Evolutionary conservation across 2,329 filamentous ascomycete genomes (phyloP).

Genomic region (Aureobasidium sp.): DNA sequence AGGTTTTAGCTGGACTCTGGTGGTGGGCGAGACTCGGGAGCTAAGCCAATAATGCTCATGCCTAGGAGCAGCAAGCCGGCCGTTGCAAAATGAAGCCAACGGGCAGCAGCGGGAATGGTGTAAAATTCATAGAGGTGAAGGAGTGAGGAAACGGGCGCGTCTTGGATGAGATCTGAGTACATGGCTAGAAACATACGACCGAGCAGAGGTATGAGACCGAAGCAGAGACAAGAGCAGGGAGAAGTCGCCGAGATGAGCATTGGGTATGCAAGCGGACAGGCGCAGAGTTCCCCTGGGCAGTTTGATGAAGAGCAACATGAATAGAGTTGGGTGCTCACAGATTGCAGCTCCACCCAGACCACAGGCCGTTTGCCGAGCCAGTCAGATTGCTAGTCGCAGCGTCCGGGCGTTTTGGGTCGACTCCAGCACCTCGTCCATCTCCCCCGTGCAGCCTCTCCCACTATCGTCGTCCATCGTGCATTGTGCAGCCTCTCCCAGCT

Average conservation of each 20-base stretch:
- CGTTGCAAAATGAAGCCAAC: slow-evolving; percentile 12
- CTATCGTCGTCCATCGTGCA: slow-evolving; percentile 1
- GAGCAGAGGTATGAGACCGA: not conserved
- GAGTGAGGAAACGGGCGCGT: not conserved
- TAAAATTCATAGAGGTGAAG: not conserved
- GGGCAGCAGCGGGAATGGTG: not conserved
- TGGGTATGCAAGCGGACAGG: not conserved
- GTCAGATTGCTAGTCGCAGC: not conserved
- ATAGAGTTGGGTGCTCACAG: slow-evolving; percentile 3
- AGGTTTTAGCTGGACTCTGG: not conserved
- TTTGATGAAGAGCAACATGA: slow-evolving; percentile 11
- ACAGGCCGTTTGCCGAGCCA: slow-evolving; percentile 8
- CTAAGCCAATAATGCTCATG: slow-evolving; percentile 9
- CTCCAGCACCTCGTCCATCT: slow-evolving; percentile 4
- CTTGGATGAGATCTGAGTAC: not conserved
- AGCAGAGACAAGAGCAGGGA: not conserved
- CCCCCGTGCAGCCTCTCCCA: not conserved
- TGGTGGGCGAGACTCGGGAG: slow-evolving; percentile 10
- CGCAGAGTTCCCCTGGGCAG: not conserved
- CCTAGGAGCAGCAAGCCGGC: slow-evolving; percentile 1
- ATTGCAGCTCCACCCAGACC: slow-evolving; percentile 1
- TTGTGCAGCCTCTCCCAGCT: slow-evolving; percentile 3
- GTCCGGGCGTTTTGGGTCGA: not conserved
- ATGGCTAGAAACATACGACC: not conserved
- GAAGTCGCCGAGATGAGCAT: not conserved